A percentile compares a stretch with the other conserved stretches of the same genome.
Conservation (phyloP, 164 flowering plant genomes). For the Stephania cephalantha region DNA sequence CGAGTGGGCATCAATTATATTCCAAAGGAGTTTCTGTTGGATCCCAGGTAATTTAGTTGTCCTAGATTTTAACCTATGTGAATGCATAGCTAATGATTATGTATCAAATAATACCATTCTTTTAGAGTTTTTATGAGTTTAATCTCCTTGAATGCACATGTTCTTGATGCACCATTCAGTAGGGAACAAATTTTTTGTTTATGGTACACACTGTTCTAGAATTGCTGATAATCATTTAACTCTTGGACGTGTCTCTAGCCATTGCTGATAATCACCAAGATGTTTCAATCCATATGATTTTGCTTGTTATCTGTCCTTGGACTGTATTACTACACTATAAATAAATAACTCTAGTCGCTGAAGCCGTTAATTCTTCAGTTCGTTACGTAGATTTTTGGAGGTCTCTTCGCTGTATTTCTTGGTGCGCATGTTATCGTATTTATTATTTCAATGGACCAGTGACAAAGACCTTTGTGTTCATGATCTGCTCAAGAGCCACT, state of each 20-base stretch:
- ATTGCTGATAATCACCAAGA: not conserved
- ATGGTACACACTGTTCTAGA: not conserved
- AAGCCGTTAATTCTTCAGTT: too few species aligned
- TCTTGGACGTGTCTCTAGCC: not conserved
- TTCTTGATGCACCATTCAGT: not conserved
- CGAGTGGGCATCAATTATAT: slow-evolving; percentile 97
- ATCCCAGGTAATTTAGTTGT: slow-evolving; percentile 60
- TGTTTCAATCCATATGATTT: not conserved
- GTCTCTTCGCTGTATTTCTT: too few species aligned
- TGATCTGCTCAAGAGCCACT: not conserved
- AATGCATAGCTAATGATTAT: not conserved
- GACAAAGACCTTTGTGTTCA: not conserved
- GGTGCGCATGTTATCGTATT: too few species aligned
- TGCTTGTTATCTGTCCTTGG: too few species aligned
- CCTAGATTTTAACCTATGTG: not conserved
- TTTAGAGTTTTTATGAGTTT: not conserved
- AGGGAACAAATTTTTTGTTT: not conserved
- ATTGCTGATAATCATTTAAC: not conserved
- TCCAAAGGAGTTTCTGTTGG: slow-evolving; percentile 92
- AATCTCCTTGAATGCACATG: not conserved
- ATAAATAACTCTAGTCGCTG: too few species aligned
- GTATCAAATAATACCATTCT: not conserved
- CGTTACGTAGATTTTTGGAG: too few species aligned
- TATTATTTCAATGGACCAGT: too few species aligned
- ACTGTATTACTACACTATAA: too few species aligned